phyloP scores from a whole-genome alignment of 2,329 filamentous ascomycete genomes.

The Cladosporium phlei region DNA sequence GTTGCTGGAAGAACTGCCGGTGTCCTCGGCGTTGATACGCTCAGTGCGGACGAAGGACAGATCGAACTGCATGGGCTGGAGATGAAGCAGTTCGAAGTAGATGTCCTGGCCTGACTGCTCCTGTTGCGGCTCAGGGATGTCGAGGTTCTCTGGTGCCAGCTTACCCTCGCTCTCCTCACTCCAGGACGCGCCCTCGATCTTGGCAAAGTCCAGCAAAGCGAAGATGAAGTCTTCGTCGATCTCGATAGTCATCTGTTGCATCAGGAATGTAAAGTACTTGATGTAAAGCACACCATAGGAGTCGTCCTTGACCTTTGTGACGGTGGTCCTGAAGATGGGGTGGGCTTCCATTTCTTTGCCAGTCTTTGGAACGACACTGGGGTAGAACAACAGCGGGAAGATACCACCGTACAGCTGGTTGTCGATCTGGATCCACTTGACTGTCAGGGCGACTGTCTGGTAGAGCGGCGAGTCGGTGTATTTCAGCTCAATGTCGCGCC shows the following conservation, averaged over 20 bases:
- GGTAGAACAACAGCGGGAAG: constrained; percentile 95
- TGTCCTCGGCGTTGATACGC: constrained; percentile 92
- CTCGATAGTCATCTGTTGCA: constrained; percentile 98
- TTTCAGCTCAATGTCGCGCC: constrained; percentile 83
- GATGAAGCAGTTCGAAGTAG: constrained; percentile 94
- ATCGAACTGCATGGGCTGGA: constrained; percentile 97
- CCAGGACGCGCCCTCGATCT: constrained; percentile 87
- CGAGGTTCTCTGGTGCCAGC: constrained; percentile 82
- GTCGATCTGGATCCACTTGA: constrained; percentile 99
- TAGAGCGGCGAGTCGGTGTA: constrained; percentile 92
- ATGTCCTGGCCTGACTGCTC: constrained; percentile 85
- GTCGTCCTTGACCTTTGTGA: constrained; percentile 95
- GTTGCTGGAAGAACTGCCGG: constrained; percentile 75
- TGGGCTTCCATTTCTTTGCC: constrained; percentile 94
- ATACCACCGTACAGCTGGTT: constrained; percentile 98
- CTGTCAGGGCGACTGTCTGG: constrained; percentile 81
- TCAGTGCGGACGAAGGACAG: constrained; percentile 96
- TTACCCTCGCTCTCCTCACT: constrained; percentile 75
- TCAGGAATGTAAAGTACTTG: constrained; percentile 89
- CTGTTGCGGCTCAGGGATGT: constrained; percentile 86
- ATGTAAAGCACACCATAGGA: constrained; percentile 97
- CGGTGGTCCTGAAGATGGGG: constrained; percentile 85
- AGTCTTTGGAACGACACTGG: constrained; percentile 94
- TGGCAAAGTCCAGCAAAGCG: constrained; percentile 88
- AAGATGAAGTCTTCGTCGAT: constrained; percentile 98